Conservation (phyloP, 2,329 filamentous ascomycete species). For the Dendrostoma leiphaemia region DNA sequence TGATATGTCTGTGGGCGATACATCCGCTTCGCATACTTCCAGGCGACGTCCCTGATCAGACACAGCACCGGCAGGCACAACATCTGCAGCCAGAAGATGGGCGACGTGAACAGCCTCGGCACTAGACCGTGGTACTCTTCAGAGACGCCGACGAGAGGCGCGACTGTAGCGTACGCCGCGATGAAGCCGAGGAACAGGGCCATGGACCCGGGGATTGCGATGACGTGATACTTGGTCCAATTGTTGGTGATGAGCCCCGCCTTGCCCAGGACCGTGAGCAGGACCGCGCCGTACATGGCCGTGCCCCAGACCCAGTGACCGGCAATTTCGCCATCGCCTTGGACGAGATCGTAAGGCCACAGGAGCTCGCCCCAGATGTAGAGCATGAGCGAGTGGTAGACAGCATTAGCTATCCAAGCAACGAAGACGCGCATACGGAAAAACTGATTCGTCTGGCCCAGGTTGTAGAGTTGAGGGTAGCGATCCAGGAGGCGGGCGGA, state of each 20-base stretch:
- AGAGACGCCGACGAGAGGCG: conserved; percentile 78
- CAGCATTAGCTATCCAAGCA: conserved; percentile 89
- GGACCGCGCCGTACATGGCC: conserved; percentile 88
- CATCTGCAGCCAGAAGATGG: conserved; percentile 90
- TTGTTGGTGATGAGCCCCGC: conserved; percentile 93
- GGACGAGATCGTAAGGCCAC: conserved; percentile 76
- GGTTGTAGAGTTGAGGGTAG: conserved; percentile 91
- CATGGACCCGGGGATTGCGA: conserved; percentile 93
- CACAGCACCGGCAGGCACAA: conserved; percentile 77
- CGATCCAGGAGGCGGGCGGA: conserved; percentile 89
- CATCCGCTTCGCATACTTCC: conserved; percentile 98
- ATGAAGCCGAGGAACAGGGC: conserved; percentile 88
- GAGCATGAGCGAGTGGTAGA: conserved; percentile 93
- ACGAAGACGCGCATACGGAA: conserved; percentile 92
- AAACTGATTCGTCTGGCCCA: conserved; percentile 90
- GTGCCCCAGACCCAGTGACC: conserved; percentile 99
- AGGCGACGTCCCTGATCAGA: conserved; percentile 83
- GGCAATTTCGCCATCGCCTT: conserved; percentile 74
- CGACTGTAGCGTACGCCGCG: conserved; percentile 81
- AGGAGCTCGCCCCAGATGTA: conserved; percentile 82
- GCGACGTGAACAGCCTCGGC: conserved; percentile 74
- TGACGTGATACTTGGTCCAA: conserved; percentile 97
- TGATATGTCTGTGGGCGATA: conserved; percentile 95
- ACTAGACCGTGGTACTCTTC: conserved; percentile 83
- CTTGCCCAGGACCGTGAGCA: conserved; percentile 91